phyloP scores from a whole-genome alignment of 257 asterid genomes.

The Solanum peruvianum region DNA sequence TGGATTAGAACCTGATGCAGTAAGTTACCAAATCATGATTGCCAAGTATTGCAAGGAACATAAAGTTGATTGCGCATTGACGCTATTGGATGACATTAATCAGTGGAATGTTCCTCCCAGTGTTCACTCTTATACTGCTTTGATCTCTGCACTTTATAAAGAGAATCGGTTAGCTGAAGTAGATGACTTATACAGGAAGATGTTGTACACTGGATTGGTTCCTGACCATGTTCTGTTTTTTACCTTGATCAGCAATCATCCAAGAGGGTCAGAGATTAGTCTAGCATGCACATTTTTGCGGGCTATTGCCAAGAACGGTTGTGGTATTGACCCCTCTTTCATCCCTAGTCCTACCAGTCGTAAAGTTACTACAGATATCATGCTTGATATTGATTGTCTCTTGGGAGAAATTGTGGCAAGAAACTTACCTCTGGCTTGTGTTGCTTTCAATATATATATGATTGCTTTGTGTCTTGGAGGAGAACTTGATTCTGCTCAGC shows the following conservation, averaged over 20 bases:
- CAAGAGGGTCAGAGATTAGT: slow-evolving; percentile 28
- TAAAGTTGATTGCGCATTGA: slow-evolving; percentile 34
- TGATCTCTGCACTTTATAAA: slow-evolving; percentile 35
- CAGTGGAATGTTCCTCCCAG: slow-evolving; percentile 21
- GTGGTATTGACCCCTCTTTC: slow-evolving; percentile 13
- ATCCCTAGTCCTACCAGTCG: not conserved
- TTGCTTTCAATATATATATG: slow-evolving; percentile 41
- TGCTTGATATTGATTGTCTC: slow-evolving; percentile 30
- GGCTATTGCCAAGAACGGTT: slow-evolving; percentile 33
- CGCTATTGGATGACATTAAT: slow-evolving; percentile 25
- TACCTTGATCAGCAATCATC: slow-evolving; percentile 27
- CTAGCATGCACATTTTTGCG: slow-evolving; percentile 33
- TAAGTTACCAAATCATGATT: slow-evolving; percentile 45
- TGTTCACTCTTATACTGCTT: slow-evolving; percentile 44
- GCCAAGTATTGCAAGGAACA: slow-evolving; percentile 33
- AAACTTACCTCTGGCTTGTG: slow-evolving; percentile 15
- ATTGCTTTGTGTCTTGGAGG: slow-evolving; percentile 42
- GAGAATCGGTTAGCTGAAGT: slow-evolving; percentile 33
- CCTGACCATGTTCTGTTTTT: slow-evolving; percentile 59
- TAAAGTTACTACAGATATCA: slow-evolving; percentile 7
- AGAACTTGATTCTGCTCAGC: slow-evolving; percentile 26
- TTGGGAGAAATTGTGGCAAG: slow-evolving; percentile 26
- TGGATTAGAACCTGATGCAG: slow-evolving; percentile 34
- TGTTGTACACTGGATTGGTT: slow-evolving; percentile 33
- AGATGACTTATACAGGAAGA: slow-evolving; percentile 16